Percentiles rank a stretch among this genome's conserved stretches.
phyloP scores from a whole-genome alignment of 331 rosid species.

The Pyrus hybrid region DNA sequence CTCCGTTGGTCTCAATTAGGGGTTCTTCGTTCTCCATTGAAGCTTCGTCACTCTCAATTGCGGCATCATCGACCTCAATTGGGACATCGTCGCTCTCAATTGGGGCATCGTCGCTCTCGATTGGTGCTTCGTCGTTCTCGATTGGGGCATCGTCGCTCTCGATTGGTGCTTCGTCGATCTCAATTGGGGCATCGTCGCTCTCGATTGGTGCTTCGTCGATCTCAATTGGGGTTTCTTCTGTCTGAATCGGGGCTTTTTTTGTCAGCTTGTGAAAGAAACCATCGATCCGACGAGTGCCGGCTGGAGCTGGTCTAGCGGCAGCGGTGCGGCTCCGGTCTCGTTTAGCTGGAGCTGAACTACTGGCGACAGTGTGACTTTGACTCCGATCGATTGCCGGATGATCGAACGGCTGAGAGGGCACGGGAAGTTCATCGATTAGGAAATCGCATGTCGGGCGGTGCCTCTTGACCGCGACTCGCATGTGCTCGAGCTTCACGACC shows the following conservation, averaged over 20 bases:
- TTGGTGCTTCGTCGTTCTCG: background rate
- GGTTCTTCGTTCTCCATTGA: background rate
- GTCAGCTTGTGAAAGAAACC: conserved; percentile 42
- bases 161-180: background rate
- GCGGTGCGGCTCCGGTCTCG: conserved; percentile 21
- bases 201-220: background rate
- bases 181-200: background rate
- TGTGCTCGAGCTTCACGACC: conserved; percentile 69
- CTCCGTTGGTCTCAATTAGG: background rate
- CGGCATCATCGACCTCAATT: no score
- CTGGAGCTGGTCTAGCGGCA: conserved; percentile 28
- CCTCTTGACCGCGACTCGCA: conserved; percentile 58
- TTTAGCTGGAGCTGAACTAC: conserved; percentile 25
- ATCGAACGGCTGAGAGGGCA: conserved; percentile 30
- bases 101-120: no score
- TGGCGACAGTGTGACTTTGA: conserved; percentile 23
- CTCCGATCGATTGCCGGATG: conserved; percentile 18
- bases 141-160: background rate
- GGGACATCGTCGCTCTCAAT: no score
- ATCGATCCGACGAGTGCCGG: conserved; percentile 71
- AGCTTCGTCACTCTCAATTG: background rate
- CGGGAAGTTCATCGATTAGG: conserved; percentile 71
- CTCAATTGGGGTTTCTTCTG: conserved; percentile 10
- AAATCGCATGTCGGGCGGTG: conserved; percentile 70
- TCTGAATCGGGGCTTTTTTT: conserved; percentile 17